Conservation (phyloP, 768 basidiomycete genomes). For the Leccinum olivaceopallidum region DNA sequence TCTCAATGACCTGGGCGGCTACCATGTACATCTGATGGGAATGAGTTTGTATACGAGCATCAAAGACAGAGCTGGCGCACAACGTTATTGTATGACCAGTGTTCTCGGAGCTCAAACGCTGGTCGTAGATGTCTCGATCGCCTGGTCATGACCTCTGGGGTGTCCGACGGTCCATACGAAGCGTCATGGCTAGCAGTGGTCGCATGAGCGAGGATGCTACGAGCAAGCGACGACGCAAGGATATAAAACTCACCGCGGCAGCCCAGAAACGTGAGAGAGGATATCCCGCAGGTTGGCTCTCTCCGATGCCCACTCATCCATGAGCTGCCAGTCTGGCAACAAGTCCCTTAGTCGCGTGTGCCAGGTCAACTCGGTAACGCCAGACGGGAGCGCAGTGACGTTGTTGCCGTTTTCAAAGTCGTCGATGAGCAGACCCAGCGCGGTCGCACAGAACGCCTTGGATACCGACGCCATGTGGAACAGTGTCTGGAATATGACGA, state of each 20-base stretch:
- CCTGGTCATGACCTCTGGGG: slow-evolving; percentile 20
- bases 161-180: slow-evolving; percentile 32
- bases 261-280: slow-evolving; percentile 35
- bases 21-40: slow-evolving; percentile 40
- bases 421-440: slow-evolving; percentile 43
- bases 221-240: no score
- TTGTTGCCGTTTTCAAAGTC: slow-evolving; percentile 40
- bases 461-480: slow-evolving; percentile 39
- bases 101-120: slow-evolving; percentile 37
- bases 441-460: slow-evolving; percentile 40
- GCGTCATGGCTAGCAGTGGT: slow-evolving; percentile 34
- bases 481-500: slow-evolving; percentile 32
- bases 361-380: slow-evolving; percentile 36
- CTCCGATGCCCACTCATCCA: slow-evolving; percentile 40
- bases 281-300: slow-evolving; percentile 39
- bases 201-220: background rate
- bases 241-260: slow-evolving; percentile 35
- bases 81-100: slow-evolving; percentile 41
- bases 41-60: background rate
- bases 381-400: slow-evolving; percentile 34
- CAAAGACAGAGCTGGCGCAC: slow-evolving; percentile 17
- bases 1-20: slow-evolving; percentile 35
- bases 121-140: slow-evolving; percentile 34
- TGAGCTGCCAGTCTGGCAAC: slow-evolving; percentile 43
- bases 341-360: slow-evolving; percentile 34